A percentile compares a stretch with the other conserved stretches of the same genome.
Conservation (phyloP, 1,139 yeast genomes). For the Pichia sp. region DNA sequence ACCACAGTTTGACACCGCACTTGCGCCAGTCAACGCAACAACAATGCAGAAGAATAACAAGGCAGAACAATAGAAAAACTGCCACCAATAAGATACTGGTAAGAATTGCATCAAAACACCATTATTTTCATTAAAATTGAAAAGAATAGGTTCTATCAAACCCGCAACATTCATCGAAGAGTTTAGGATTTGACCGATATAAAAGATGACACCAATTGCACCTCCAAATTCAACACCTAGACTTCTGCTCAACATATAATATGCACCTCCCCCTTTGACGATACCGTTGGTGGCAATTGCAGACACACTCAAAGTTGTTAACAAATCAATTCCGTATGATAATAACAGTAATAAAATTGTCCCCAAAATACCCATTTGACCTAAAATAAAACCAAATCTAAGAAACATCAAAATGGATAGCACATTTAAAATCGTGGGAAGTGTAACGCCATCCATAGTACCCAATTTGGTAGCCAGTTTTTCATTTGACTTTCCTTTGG, state of each 20-base stretch:
- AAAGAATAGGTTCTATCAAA: slow-evolving; percentile 62
- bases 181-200: slow-evolving; percentile 68
- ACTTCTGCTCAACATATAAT: slow-evolving; percentile 72
- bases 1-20: slow-evolving; percentile 79
- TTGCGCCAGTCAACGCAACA: slow-evolving; percentile 77
- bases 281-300: slow-evolving; percentile 82
- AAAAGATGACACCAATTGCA: slow-evolving; percentile 70
- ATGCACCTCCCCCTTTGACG: slow-evolving; percentile 80
- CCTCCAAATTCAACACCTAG: slow-evolving; percentile 84
- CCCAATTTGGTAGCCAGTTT: slow-evolving; percentile 37
- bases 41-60: slow-evolving; percentile 66
- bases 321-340: slow-evolving; percentile 56
- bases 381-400: slow-evolving; percentile 71
- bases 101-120: slow-evolving; percentile 50
- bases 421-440: slow-evolving; percentile 69
- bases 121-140: slow-evolving; percentile 48
- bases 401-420: slow-evolving; percentile 75
- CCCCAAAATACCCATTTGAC: slow-evolving; percentile 70
- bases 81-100: slow-evolving; percentile 53
- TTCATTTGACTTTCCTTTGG: too few relatives aligned
- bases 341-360: slow-evolving; percentile 46
- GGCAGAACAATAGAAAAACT: slow-evolving; percentile 37
- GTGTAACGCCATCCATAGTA: slow-evolving; percentile 71
- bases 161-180: slow-evolving; percentile 77
- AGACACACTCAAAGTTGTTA: slow-evolving; percentile 66